These are phyloP conservation scores for Ogataea neopini DNA, from an alignment of 805 yeast species.

Conservation along the genomic window DNA sequence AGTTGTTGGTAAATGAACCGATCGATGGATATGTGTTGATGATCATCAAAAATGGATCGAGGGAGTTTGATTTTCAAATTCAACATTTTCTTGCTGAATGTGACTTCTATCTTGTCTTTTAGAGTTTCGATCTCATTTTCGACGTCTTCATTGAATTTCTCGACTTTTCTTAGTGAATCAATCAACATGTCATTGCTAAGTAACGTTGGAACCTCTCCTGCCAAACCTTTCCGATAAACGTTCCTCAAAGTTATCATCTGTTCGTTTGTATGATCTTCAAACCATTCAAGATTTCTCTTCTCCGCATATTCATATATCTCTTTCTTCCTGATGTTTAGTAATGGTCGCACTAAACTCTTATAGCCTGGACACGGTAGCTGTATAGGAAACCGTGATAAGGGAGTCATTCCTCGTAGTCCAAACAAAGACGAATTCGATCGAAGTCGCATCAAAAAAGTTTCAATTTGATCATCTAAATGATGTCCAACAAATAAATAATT, in stretches of 20 bases:
- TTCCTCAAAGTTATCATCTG: constrained; percentile 63
- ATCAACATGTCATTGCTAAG: constrained; percentile 13
- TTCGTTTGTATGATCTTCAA: constrained; percentile 67
- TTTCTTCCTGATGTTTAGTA: constrained; percentile 46
- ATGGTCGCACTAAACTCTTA: constrained; percentile 49
- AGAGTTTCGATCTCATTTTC: constrained; percentile 23
- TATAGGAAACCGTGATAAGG: constrained; percentile 14
- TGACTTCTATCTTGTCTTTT: constrained; percentile 1
- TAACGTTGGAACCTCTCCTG: constrained; percentile 19
- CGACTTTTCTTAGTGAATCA: constrained; percentile 15
- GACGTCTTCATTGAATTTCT: constrained; percentile 17
- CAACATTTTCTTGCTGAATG: constrained; percentile 6
- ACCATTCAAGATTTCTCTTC: constrained; percentile 50
- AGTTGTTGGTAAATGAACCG: constrained; percentile 29
- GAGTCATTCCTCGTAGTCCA: constrained; percentile 60
- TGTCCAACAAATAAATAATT: constrained; percentile 60
- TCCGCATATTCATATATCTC: constrained; percentile 49
- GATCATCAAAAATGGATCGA: constrained; percentile 15
- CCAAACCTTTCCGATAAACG: constrained; percentile 42
- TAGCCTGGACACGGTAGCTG: constrained; percentile 9
- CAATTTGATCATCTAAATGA: constrained; percentile 70
- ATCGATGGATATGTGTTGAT: constrained; percentile 27
- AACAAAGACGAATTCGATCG: constrained; percentile 44
- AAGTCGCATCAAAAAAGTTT: constrained; percentile 63
- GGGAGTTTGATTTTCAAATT: constrained; percentile 23